phyloP scores from a whole-genome alignment of 352 stramenopile genomes.

The Pythium biforme region DNA sequence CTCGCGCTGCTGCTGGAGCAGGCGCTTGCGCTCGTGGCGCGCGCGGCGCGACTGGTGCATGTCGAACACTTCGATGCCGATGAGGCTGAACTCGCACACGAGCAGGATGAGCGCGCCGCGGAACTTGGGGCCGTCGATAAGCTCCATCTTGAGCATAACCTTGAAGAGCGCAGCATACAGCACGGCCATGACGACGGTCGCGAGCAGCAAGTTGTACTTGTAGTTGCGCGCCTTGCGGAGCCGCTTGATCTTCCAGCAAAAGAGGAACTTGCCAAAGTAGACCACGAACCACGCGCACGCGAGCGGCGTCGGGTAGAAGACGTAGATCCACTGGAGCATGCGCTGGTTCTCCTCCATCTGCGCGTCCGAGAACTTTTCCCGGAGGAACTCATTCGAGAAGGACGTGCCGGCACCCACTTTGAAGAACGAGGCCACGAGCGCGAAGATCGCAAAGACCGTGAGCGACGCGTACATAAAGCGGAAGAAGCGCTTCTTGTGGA shows the following conservation, averaged over 20 bases:
- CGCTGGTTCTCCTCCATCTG: slow-evolving; percentile 73
- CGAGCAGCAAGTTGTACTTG: slow-evolving; percentile 80
- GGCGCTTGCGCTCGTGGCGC: slow-evolving; percentile 53
- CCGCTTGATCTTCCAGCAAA: slow-evolving; percentile 72
- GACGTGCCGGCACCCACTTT: slow-evolving; percentile 55
- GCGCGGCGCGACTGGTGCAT: slow-evolving; percentile 57
- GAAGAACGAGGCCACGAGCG: slow-evolving; percentile 76
- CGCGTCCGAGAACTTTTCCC: slow-evolving; percentile 48
- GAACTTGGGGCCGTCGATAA: slow-evolving; percentile 58
- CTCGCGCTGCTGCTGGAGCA: slow-evolving; percentile 47
- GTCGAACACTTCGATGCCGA: slow-evolving; percentile 74
- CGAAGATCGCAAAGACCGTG: slow-evolving; percentile 76
- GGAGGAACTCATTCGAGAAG: slow-evolving; percentile 47
- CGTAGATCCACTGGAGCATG: slow-evolving; percentile 71
- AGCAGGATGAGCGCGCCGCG: slow-evolving; percentile 59
- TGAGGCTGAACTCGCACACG: slow-evolving; percentile 63
- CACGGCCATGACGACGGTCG: slow-evolving; percentile 47
- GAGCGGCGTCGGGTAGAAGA: slow-evolving; percentile 70
- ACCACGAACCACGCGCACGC: slow-evolving; percentile 69
- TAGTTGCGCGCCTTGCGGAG: slow-evolving; percentile 77
- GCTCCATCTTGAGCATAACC: slow-evolving; percentile 54
- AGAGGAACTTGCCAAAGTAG: slow-evolving; percentile 83
- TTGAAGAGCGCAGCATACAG: slow-evolving; percentile 60
- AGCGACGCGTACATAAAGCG: slow-evolving; percentile 69
- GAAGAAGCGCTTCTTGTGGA: slow-evolving; percentile 75